phyloP scores from a whole-genome alignment of 192 early-diverging fungal genomes.

The Coemansia sp. region DNA sequence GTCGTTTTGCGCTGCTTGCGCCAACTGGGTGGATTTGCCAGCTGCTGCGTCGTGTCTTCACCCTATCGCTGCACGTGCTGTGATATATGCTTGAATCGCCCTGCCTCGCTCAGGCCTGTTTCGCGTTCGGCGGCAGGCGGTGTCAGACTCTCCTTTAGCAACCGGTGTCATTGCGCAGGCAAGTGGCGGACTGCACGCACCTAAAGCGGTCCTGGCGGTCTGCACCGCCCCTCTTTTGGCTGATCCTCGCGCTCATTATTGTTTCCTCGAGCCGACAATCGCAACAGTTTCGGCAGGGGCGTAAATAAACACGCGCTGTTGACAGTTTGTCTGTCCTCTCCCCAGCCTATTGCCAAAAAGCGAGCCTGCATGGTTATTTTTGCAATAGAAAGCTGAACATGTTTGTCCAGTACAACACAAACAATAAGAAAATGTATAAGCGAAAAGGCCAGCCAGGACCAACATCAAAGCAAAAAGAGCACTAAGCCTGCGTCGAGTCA shows the following conservation, averaged over 20 bases:
- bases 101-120: too few relatives aligned
- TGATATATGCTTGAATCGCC: too few relatives aligned
- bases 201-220: background rate
- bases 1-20: slow-evolving; percentile 4
- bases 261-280: slow-evolving; percentile 1
- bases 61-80: too few relatives aligned
- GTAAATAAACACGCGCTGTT: slow-evolving; percentile 4
- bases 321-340: background rate
- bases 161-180: too few relatives aligned
- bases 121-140: background rate
- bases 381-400: background rate
- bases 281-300: background rate
- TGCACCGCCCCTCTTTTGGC: background rate
- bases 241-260: slow-evolving; percentile 3
- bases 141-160: background rate
- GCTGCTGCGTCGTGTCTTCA: background rate
- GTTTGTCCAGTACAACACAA: background rate
- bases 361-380: background rate
- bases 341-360: background rate
- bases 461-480: background rate
- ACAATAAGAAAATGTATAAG: background rate
- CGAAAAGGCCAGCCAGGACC: background rate
- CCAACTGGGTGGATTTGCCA: background rate
- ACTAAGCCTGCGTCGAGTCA: slow-evolving; percentile 1
- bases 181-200: background rate